phyloP scores from a whole-genome alignment of 257 asterid species.

The Solanum tarapatanum region DNA sequence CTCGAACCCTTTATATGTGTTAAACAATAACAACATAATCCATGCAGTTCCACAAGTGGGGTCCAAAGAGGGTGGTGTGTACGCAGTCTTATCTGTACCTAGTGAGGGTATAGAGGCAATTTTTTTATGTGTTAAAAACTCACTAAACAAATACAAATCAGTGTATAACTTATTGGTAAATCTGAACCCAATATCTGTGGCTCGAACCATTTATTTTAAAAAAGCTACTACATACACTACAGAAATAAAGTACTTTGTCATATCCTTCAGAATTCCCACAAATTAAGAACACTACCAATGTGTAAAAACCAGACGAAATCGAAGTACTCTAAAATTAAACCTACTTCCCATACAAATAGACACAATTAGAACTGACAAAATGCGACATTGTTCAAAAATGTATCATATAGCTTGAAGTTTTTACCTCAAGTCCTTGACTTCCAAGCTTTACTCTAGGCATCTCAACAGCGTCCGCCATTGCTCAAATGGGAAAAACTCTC shows the following conservation, averaged over 20 bases:
- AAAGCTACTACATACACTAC: background rate
- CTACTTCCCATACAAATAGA: background rate
- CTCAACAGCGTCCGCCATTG: background rate
- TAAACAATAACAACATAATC: too few relatives aligned
- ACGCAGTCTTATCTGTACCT: too few relatives aligned
- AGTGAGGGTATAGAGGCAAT: too few relatives aligned
- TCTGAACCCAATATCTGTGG: background rate
- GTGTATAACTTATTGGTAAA: background rate
- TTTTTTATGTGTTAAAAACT: background rate
- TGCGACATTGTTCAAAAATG: background rate
- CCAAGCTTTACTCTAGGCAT: slow-evolving; percentile 41
- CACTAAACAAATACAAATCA: background rate
- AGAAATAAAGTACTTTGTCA: background rate
- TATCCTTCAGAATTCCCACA: background rate
- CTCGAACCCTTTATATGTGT: background rate
- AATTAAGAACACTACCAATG: background rate
- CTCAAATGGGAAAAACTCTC: background rate
- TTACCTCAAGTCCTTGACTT: slow-evolving; percentile 46
- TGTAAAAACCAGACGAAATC: background rate
- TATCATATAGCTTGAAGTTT: background rate
- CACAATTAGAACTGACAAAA: background rate
- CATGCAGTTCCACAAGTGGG: too few relatives aligned
- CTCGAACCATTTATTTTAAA: background rate
- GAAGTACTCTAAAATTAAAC: background rate
- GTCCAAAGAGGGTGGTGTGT: too few relatives aligned